Percentiles rank a stretch among this genome's conserved stretches.
phyloP scores from a whole-genome alignment of 352 stramenopile genomes.

The Blastocystis sp. region DNA sequence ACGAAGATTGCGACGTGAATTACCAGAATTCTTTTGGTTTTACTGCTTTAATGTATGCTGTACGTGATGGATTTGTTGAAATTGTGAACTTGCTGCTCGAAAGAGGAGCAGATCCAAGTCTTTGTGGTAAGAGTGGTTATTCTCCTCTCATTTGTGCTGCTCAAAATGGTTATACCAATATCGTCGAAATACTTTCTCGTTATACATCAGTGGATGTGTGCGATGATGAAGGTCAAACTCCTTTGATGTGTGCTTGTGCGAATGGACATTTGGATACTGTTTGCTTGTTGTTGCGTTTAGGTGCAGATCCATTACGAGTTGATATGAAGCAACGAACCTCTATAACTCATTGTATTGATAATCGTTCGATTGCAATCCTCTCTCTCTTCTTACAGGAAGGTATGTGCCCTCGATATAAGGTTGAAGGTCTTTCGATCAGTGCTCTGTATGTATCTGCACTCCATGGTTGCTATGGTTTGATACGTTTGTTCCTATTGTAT shows the following conservation, averaged over 20 bases:
- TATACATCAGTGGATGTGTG: neutral
- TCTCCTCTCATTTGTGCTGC: neutral
- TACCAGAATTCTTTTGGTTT: conserved; percentile 37
- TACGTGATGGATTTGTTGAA: neutral
- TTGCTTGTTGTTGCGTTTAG: neutral
- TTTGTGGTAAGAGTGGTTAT: conserved; percentile 1
- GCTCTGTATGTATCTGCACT: neutral
- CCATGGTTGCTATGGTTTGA: neutral
- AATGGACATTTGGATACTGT: neutral
- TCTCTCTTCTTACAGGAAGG: neutral
- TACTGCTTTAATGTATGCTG: conserved; percentile 43
- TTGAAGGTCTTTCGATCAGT: neutral
- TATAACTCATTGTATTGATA: neutral
- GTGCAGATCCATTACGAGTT: neutral
- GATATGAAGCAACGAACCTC: neutral
- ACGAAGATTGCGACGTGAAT: neutral
- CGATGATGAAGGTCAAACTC: neutral
- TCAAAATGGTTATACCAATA: neutral
- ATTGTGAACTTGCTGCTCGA: neutral
- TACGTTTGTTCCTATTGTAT: neutral
- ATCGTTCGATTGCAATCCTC: neutral
- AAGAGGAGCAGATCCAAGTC: neutral
- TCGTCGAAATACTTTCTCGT: neutral
- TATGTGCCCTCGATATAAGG: neutral
- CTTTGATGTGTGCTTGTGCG: neutral